Base-by-base conservation (phyloP, 2,329 filamentous ascomycete species). In the Aspergillus brunneoviolaceus region DNA sequence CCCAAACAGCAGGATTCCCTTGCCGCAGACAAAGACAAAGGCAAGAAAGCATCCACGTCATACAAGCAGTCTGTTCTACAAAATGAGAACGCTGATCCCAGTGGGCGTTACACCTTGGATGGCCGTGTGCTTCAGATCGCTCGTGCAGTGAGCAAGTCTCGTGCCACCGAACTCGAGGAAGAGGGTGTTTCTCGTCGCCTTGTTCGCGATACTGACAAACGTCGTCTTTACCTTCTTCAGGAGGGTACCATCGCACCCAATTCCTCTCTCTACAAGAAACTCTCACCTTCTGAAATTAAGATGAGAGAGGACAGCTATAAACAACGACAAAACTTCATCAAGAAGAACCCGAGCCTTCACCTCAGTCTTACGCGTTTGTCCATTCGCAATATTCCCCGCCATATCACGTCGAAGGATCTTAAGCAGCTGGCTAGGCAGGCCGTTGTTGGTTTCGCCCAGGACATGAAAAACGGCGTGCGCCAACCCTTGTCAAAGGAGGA, bases 401-500 rank as follows among this genome's bases (percentile, higher is more conserved):
- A 89, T 71, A 82, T 97, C 64, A 88, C 85, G 25, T 90, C 91
- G 25, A 98, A 96, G 76, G 90, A 91, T 57, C 83, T 99, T 54
- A 99, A 99, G 75, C 89, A 91, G 48, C 84, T 99, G 50, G 95
- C 95, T 11, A 87, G 95, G 65, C 86, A 95, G 74, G 95, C 91
- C n/a, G 86, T 97, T 12, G 95, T 98, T 52, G 93, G 92, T 0
- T 99, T 99, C 70, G 93, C 95, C 47, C 89, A 84, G 62, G 95
- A 99, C 69, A 92, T 94, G 65, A 96, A 93, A 73, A 83, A 82
- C 29, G 91, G 91, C 14, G 83, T 83, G 39, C 89, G 95, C 29
- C 80, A 89, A 64, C 89, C 88, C 21, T 82, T 99, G 3, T 95
- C 91, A n/a, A 92, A 90, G 71, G 95, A 99, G 70, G 96, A 99